Evolutionary conservation across 306 rosid species (phyloP).

Genomic region (Cucurbita pepo): DNA sequence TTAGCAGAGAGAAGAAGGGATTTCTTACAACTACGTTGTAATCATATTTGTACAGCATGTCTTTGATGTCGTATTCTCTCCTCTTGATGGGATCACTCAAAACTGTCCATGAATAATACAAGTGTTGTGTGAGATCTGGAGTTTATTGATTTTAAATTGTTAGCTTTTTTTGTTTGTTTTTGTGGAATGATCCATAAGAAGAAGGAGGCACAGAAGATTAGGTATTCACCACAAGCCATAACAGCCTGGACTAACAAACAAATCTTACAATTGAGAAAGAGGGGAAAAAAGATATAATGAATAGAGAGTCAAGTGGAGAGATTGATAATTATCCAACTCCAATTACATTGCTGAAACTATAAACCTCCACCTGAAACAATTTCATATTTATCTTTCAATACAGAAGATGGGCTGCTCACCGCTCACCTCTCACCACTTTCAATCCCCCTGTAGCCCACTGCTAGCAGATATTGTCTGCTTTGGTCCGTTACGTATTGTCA

Average conservation of each 20-base stretch:
- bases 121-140: conserved; percentile 15
- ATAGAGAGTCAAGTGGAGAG: not conserved
- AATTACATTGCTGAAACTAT: not conserved
- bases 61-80: conserved; percentile 66
- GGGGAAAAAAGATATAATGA: not conserved
- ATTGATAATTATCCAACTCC: not conserved
- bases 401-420: not conserved
- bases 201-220: not conserved
- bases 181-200: not conserved
- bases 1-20: not conserved
- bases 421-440: too few relatives aligned
- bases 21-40: conserved; percentile 66
- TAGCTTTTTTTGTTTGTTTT: not conserved
- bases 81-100: conserved; percentile 87
- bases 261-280: not conserved
- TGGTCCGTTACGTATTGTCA: too few relatives aligned
- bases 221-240: not conserved
- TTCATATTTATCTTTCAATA: too few relatives aligned
- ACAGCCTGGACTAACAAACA: not conserved
- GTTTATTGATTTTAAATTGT: not conserved
- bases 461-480: too few relatives aligned
- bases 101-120: conserved; percentile 34
- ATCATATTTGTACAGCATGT: conserved; percentile 67
- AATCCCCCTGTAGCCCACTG: too few relatives aligned
- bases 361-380: too few relatives aligned